phyloP scores from a whole-genome alignment of 2,329 filamentous ascomycete genomes.

The Aspergillus versicolor region DNA sequence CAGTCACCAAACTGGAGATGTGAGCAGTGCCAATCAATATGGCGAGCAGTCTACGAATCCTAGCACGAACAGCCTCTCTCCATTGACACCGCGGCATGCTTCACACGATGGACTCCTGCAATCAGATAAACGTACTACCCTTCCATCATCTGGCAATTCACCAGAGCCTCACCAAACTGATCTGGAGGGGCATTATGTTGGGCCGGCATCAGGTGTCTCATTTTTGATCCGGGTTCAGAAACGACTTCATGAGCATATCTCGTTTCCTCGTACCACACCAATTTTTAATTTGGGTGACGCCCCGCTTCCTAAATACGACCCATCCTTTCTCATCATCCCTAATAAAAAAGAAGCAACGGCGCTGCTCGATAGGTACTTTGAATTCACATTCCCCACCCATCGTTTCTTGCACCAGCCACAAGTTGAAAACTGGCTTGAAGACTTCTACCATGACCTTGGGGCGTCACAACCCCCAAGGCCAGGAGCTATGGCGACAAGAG shows the following conservation, averaged over 20 bases:
- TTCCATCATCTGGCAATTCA: conserved; percentile 10
- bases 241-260: conserved; percentile 13
- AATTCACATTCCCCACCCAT: conserved; percentile 22
- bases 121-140: not conserved
- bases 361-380: conserved; percentile 19
- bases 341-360: conserved; percentile 10
- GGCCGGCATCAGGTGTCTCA: conserved; percentile 16
- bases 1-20: not conserved
- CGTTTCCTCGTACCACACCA: conserved; percentile 11
- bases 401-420: conserved; percentile 19
- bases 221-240: conserved; percentile 18
- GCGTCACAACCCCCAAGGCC: not conserved
- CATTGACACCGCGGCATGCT: not conserved
- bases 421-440: conserved; percentile 18
- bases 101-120: not conserved
- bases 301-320: conserved; percentile 12
- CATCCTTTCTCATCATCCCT: conserved; percentile 15
- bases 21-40: not conserved
- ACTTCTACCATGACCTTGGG: conserved; percentile 14
- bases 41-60: not conserved
- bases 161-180: conserved; percentile 18
- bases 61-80: not conserved
- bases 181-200: conserved; percentile 19
- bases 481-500: conserved; percentile 31
- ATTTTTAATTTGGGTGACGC: conserved; percentile 21